Evolutionary conservation across 2,329 filamentous ascomycete species (phyloP), one percentile per base, ranked within the genome.

Genomic region (Aschersonia sp.): DNA sequence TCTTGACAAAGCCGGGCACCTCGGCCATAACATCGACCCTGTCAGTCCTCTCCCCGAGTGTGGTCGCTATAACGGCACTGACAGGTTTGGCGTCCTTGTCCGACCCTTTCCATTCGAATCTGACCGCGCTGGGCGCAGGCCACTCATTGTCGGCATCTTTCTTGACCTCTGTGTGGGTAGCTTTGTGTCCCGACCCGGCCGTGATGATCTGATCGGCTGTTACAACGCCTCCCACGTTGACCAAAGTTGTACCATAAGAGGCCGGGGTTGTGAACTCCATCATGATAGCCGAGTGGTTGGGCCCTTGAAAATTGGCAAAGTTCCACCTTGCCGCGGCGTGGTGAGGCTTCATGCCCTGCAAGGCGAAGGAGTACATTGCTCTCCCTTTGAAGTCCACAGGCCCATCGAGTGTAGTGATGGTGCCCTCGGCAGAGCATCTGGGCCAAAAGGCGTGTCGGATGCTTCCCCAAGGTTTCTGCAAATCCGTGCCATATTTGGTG

Each of bases 291-390:
- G 89, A 92, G 69, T 88, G 85, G 28, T 74, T 87, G 29, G 88
- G 84, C 10, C 86, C 83, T 63, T 97, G 89, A 71, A 95, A 95
- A 68, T 89, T 80, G 65, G 79, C 75, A 70, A 96, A 98, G 68
- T 92, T 95, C 92, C 92, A 98, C 53, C 78, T 80, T 31, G 85
- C 81, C 52, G 91, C 89, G 51, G 89, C 85, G 63, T 98, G 94
- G 65, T 98, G 92, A 41, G 92, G 92, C 76, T 98, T 98, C 91
- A 97, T 97, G 63, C 89, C 92, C 70, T 97, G 92, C 46, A 97
- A 71, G 41, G 88, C 89, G 64, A 92, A 84, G 55, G 84, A 74
- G 67, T 89, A 91, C 58, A 94, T 71, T 32, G 82, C 89, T 53
- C 74, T 78, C 49, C 91, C 91, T 59, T 79, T 83, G 64, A 95